These are phyloP conservation scores for Ogataea saltuana DNA, from an alignment of 805 yeast genomes.

Conservation along the genomic window DNA sequence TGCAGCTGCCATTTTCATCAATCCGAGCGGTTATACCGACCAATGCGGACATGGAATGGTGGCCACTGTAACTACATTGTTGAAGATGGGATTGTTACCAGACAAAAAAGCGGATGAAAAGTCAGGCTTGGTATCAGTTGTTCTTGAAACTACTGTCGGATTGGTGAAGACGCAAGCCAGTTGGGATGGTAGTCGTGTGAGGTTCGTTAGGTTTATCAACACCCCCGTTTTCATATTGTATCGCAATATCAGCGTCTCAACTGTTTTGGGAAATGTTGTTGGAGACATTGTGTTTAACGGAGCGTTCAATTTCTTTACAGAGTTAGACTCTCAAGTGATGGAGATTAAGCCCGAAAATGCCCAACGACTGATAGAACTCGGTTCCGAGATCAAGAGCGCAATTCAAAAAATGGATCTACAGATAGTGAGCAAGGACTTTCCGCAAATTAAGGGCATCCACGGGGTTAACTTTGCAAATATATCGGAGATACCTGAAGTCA, in stretches of 20 bases:
- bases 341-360: slow-evolving; percentile 25
- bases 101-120: slow-evolving; percentile 19
- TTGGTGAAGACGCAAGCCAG: slow-evolving; percentile 23
- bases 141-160: slow-evolving; percentile 32
- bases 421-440: slow-evolving; percentile 24
- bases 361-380: slow-evolving; percentile 19
- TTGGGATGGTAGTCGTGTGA: slow-evolving; percentile 29
- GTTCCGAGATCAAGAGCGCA: slow-evolving; percentile 23
- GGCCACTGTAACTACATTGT: slow-evolving; percentile 25
- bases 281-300: slow-evolving; percentile 34
- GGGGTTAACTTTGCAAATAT: slow-evolving; percentile 24
- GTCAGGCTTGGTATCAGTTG: slow-evolving; percentile 16
- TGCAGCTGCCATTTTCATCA: slow-evolving; percentile 29
- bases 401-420: slow-evolving; percentile 15
- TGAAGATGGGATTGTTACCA: slow-evolving; percentile 24
- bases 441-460: slow-evolving; percentile 25
- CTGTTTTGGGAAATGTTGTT: slow-evolving; percentile 19
- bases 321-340: slow-evolving; percentile 13
- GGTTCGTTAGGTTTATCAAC: slow-evolving; percentile 27
- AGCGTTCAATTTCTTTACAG: slow-evolving; percentile 28
- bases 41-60: slow-evolving; percentile 35
- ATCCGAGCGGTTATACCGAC: slow-evolving; percentile 32
- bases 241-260: slow-evolving; percentile 17
- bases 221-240: slow-evolving; percentile 27
- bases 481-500: slow-evolving; percentile 7